Base-by-base conservation (phyloP, 345 rosid genomes). In the Capsella bursapastoris region DNA sequence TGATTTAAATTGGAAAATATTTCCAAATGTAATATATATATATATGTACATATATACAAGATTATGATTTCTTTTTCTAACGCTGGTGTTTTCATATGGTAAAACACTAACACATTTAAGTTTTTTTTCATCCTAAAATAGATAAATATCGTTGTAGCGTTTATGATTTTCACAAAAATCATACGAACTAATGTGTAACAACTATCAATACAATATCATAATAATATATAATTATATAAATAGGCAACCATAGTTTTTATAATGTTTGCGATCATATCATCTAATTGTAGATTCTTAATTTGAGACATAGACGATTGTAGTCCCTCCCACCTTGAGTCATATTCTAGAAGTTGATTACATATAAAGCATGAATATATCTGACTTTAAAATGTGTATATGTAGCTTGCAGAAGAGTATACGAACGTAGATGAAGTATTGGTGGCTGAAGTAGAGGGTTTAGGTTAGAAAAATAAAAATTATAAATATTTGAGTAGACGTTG, bases 361-460 rank as follows among this genome's bases (percentile, higher is more conserved):
- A 35, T 47, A 64, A 64, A 64, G 64, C 40, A 11, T 47, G 64
- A 44, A 4, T 64, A 64, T 16, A 56, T 28, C 29, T 47, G 51
- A 47, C 22, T 22, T 7, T 8, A 15, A 73, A 38, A 34, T 32
- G 55, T 34, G 44, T 41, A 62, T 43, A 41, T 56, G 10, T 77
- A 57, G 13, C 40, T 77, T 68, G 64, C 43, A 51, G 25, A 68
- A 61, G 69, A 44, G 65, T 14, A 71, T 50, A 35, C 56, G 18
- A 70, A 58, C 71, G 49, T 78, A 71, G 74, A 72, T 78, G 78
- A 50, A 16, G 65, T 72, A 66, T 72, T 71, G 77, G 81, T 78
- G 78, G 81, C 73, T 64, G 51, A 79, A 88, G 85, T 86, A 76
- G 79, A 69, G 79, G 59, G 75, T 29, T 76, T 76, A 83, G 92